Evolutionary conservation across 257 asterid genomes (phyloP).

Genomic region (Solanum tarijense): DNA sequence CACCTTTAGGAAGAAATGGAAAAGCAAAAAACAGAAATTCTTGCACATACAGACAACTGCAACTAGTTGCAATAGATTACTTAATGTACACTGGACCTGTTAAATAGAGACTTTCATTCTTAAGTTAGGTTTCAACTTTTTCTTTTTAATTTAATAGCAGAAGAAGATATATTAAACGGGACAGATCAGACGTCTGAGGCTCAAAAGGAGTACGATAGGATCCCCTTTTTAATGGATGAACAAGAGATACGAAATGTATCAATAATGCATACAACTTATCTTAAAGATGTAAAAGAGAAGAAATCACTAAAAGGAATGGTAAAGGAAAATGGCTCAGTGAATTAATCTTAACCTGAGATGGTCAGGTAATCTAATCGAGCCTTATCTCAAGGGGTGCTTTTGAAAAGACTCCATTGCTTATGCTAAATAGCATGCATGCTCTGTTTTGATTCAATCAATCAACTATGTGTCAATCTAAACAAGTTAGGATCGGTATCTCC

Average conservation of each 20-base stretch:
- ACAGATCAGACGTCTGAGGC: background rate
- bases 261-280: background rate
- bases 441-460: background rate
- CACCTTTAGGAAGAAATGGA: background rate
- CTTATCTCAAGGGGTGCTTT: accelerated
- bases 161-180: background rate
- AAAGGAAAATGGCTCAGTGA: background rate
- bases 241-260: background rate
- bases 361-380: background rate
- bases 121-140: background rate
- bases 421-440: background rate
- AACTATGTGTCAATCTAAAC: background rate
- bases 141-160: background rate
- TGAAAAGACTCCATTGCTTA: background rate
- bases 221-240: background rate
- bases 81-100: background rate
- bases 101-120: background rate
- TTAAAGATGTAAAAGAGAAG: background rate
- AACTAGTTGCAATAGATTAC: background rate
- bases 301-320: background rate
- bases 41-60: background rate
- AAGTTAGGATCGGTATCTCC: background rate
- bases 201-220: background rate
- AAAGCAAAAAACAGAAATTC: background rate
- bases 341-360: background rate